Base-by-base conservation (phyloP, 2,329 filamentous ascomycete genomes). In the Hypoxylon sp. region DNA sequence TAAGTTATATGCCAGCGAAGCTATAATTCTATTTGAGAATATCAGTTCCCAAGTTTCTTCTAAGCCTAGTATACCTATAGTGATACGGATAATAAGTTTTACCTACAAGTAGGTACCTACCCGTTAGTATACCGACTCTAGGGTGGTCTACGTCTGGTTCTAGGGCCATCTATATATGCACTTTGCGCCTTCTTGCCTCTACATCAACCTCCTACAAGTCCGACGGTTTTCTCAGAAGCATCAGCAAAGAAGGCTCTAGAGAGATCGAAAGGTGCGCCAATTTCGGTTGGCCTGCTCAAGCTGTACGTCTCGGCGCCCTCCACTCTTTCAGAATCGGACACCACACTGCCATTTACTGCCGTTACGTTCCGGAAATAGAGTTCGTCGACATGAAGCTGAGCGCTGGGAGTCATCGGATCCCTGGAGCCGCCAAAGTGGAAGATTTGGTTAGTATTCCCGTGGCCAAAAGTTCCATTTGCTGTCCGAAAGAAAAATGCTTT, bases 311-410 rank as follows among this genome's bases (percentile, higher is more conserved):
- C 38, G 37, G 31, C 49, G 2, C 62, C 60, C 13, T 15, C 37
- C 13, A 50, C 15, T 40, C 54, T 62, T 51, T 66, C 55, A 9
- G 37, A 50, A 42, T 67, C 60, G 8, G 15, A 57, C 2, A 57
- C 45, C 9, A 64, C 18, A 2, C 58, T 65, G 15, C 59, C 53
- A 23, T 65, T 66, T 3, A 55, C 49, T 11, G 57, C 62, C 10
- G 60, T 68, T 21, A 88, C 81, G 48, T 83, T 78, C 27, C 87
- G 77, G 53, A 72, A 76, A 71, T 88, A 90, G 37, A 88, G 73
- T 69, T 82, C 75, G 45, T 71, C 73, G 21, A 31, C n/a, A 35
- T 68, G 9, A 17, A 10, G 9, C 3, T 18, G 18, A 26, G 10
- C 7, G 1, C 27, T 29, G 10, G 40, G 65, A 10, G 62, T 61